Evolutionary conservation across 768 basidiomycete species (phyloP).

Genomic region (Hemileccinum impolitum): DNA sequence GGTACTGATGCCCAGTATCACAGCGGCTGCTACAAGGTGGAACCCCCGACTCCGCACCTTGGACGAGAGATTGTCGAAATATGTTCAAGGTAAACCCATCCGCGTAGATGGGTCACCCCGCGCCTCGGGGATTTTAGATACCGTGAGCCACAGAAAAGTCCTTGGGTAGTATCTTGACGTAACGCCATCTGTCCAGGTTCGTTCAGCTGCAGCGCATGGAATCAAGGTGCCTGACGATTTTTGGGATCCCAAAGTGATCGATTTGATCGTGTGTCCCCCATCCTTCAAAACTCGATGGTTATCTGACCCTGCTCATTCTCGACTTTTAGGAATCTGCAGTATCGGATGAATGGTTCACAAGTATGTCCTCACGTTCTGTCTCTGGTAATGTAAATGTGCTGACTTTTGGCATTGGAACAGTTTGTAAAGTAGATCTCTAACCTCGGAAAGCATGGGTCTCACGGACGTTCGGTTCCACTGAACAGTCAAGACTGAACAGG

Average conservation of each 20-base stretch:
- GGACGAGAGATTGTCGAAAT: constrained; percentile 65
- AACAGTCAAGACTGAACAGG: constrained; percentile 70
- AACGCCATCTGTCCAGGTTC: constrained; percentile 41
- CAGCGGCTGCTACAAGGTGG: constrained; percentile 63
- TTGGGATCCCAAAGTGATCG: constrained; percentile 55
- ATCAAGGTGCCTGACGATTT: constrained; percentile 71
- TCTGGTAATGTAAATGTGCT: background rate
- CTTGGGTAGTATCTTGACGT: background rate
- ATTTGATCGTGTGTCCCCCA: constrained; percentile 48
- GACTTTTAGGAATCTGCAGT: constrained; percentile 61
- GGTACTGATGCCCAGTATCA: constrained; percentile 1
- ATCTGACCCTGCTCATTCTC: background rate
- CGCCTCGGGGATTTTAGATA: constrained; percentile 73
- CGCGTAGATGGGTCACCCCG: constrained; percentile 74
- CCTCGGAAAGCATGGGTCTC: background rate
- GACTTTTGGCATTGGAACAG: constrained; percentile 12
- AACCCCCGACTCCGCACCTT: constrained; percentile 60
- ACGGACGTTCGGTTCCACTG: constrained; percentile 10
- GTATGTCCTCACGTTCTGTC: constrained; percentile 26
- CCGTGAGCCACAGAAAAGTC: constrained; percentile 35
- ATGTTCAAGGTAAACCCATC: constrained; percentile 63
- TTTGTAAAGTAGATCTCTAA: constrained; percentile 19
- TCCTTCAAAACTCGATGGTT: background rate
- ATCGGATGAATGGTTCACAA: constrained; percentile 76
- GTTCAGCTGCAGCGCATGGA: constrained; percentile 68